Base-by-base conservation (phyloP, 495 filamentous ascomycete genomes). In the Penicillium nucicola region DNA sequence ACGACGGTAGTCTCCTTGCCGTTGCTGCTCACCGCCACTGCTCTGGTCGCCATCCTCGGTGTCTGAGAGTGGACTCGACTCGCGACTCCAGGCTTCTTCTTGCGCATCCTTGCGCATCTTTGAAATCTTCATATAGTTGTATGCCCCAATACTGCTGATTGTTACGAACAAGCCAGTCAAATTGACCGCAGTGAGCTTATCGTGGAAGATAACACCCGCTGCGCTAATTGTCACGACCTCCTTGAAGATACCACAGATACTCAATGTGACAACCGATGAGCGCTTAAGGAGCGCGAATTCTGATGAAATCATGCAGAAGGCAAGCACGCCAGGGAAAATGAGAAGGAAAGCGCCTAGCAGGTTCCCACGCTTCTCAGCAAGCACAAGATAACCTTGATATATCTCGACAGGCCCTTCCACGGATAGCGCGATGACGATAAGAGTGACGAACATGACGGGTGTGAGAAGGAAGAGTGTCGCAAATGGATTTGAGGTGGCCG, bases 241-340 rank as follows among this genome's bases (percentile, higher is more conserved):
- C 69, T 99, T 99, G 77, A 99, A 97, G 44, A 97, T 99, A 40
- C 95, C 95, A 55, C 91, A 95, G 47, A 99, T 97, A 42, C 86
- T 91, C 41, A 99, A 79, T 0, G 95, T 97, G 40, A 99, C 95
- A 44, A 99, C 95, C 5, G 86, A 91, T 4, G 92, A 97, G 28
- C 95, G 90, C 76, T 97, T 85, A 36, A 99, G 78, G 23, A 99
- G 79, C 38, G 95, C 92, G 59, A 97, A 99, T 70, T 99, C 95
- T 38, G 89, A 90, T 1, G 90, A 81, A 28, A 93, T 96, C 95
- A 99, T 99, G 41, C 90, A 79, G 61, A 99, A 99, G 3, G 95
- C 95, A 22, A 99, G 85, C 11, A 82, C 70, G 5, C 95, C 95
- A 0, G 95, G 95, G 68, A 97, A 97, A 3, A 99, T 62, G 4